These are phyloP conservation scores for Pichia membranifaciens DNA, from an alignment of 805 yeast genomes.

Conservation along the genomic window DNA sequence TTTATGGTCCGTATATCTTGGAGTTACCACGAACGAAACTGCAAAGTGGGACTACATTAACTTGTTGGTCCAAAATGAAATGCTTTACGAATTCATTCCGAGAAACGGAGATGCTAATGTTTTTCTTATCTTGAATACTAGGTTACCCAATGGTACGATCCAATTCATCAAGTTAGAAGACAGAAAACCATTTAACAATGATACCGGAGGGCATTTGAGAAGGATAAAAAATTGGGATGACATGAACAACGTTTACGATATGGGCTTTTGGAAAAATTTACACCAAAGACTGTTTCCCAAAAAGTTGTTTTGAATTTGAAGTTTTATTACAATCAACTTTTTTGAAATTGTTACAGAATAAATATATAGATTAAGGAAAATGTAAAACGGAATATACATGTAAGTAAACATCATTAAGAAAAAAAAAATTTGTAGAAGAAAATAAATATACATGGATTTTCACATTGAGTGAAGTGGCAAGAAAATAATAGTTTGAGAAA, in stretches of 20 bases:
- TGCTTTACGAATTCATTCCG: constrained; percentile 25
- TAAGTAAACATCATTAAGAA: too few species aligned
- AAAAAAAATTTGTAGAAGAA: background rate
- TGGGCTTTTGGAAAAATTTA: constrained; percentile 41
- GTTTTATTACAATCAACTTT: background rate
- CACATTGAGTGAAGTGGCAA: background rate
- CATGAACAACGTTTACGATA: constrained; percentile 42
- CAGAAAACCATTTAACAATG: constrained; percentile 6
- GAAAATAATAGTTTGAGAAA: background rate
- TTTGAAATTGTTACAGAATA: background rate
- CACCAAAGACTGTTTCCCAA: constrained; percentile 30
- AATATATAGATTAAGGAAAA: background rate
- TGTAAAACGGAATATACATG: background rate
- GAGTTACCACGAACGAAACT: constrained; percentile 52
- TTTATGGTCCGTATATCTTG: constrained; percentile 43
- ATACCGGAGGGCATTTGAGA: constrained; percentile 4
- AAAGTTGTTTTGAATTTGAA: background rate
- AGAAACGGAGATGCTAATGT: background rate
- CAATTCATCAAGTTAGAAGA: constrained; percentile 11
- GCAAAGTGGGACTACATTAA: constrained; percentile 50
- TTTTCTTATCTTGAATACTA: constrained; percentile 5
- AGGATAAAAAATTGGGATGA: constrained; percentile 25
- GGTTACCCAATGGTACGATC: constrained; percentile 5
- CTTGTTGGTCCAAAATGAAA: constrained; percentile 28
- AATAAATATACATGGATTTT: constrained; percentile 1